Evolutionary conservation across 148 eudicot species (phyloP).

Genomic region (Chenopodium quinoa): DNA sequence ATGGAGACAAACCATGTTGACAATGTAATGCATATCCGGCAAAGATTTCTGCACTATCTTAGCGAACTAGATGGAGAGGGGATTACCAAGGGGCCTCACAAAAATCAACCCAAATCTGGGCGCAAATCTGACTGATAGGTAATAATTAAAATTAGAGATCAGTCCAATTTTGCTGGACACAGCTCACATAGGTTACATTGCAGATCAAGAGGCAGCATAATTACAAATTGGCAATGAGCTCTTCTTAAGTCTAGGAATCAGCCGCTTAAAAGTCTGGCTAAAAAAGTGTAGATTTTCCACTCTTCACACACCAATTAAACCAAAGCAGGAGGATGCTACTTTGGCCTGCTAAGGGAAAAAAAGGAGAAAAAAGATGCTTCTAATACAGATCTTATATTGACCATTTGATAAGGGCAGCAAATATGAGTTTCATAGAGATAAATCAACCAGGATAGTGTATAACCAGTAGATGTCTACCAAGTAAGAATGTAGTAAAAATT

Average conservation of each 20-base stretch:
- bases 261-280: background rate
- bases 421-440: background rate
- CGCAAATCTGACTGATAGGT: background rate
- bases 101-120: background rate
- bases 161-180: background rate
- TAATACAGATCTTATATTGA: background rate
- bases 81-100: background rate
- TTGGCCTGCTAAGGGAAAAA: background rate
- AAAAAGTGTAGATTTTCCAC: background rate
- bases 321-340: background rate
- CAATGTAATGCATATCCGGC: background rate
- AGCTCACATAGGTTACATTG: background rate
- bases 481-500: background rate
- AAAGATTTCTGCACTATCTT: background rate
- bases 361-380: background rate
- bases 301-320: background rate
- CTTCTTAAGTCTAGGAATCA: background rate
- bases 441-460: background rate
- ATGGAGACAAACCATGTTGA: background rate
- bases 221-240: background rate
- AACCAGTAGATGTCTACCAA: background rate
- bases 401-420: background rate
- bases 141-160: background rate
- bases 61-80: background rate
- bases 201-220: background rate